Conservation (phyloP, 306 rosid species). For the Senna siamea region DNA sequence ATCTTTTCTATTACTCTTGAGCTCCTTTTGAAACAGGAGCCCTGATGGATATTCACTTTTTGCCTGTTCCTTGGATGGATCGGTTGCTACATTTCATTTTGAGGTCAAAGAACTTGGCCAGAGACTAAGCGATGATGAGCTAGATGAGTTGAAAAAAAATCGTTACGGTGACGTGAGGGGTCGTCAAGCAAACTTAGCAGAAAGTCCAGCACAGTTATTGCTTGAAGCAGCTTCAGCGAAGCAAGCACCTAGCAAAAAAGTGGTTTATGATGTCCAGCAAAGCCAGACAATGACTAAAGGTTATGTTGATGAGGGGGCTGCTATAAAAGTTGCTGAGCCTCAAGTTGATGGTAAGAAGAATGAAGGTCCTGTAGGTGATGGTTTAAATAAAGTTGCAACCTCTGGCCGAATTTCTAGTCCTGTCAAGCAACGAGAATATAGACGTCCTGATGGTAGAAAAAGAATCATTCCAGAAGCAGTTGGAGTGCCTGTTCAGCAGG, state of each 20-base stretch:
- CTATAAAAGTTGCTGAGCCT: conserved; percentile 60
- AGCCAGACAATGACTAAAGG: conserved; percentile 58
- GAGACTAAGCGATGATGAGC: conserved; percentile 75
- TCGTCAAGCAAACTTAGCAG: conserved; percentile 84
- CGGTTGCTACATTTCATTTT: conserved; percentile 89
- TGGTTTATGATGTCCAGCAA: conserved; percentile 63
- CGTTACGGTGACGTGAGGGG: conserved; percentile 96
- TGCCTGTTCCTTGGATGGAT: conserved; percentile 98
- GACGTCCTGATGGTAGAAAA: conserved; percentile 96
- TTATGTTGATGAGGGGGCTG: conserved; percentile 46
- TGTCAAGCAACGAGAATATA: conserved; percentile 96
- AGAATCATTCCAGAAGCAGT: conserved; percentile 98
- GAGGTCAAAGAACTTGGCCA: conserved; percentile 90
- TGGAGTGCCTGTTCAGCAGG: conserved; percentile 80
- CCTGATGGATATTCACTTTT: conserved; percentile 96
- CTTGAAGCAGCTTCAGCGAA: conserved; percentile 90
- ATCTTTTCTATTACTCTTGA: conserved; percentile 10
- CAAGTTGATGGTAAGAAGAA: conserved; percentile 65
- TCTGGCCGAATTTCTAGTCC: conserved; percentile 76
- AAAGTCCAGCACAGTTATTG: conserved; percentile 93
- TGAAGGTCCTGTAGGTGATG: conserved; percentile 58
- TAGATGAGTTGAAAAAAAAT: conserved; percentile 85
- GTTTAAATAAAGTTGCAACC: conserved; percentile 58
- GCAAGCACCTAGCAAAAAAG: conserved; percentile 72
- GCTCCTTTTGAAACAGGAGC: conserved; percentile 72